Base-by-base conservation (phyloP, 495 filamentous ascomycete species). In the Poronia punctata region DNA sequence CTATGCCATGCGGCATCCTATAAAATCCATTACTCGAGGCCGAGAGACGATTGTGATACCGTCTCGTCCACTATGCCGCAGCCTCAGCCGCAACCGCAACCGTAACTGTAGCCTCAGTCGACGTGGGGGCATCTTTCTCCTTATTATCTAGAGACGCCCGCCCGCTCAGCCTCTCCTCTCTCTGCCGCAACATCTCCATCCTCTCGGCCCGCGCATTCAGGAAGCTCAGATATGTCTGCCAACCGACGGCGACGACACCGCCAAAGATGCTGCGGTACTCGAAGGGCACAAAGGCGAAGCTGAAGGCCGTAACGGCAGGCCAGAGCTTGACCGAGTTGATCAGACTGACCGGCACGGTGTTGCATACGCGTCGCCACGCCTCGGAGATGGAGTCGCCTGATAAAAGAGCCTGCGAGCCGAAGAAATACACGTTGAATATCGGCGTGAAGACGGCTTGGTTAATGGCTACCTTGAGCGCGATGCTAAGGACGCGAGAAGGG, bases 361-460 rank as follows among this genome's bases (percentile, higher is more conserved):
- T 63, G 54, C 71, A 76, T 38, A 96, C 69, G 27, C 82, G 80
- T 46, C 83, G 78, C 58, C 69, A 75, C 5, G 80, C 76, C 45
- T 85, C 79, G 19, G 65, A 59, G 0, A 78, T 46, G 2, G 68
- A 67, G 5, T 79, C 80, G 48, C 77, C 59, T 64, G 76, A 52
- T 64, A 77, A 48, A 56, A 82, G 49, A 11, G 72, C 72, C 56
- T 96, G 89, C 67, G 88, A 73, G 35, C 82, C 80, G 68, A 96
- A 96, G 70, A 96, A 95, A 61, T 92, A 94, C 18, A 71, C 79
- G 57, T 89, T 93, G 70, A 95, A 95, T 20, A 88, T 54, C 0
- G 89, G 87, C 7, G 89, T 86, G 64, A 94, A 96, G 54, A 75
- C 66, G 3, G 75, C 56, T 57, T 96, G 89, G 60, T 90, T 93